These are phyloP conservation scores for Pseudophaeomoniella oleicola DNA, from an alignment of 2,329 filamentous ascomycete species.

Conservation along the genomic window DNA sequence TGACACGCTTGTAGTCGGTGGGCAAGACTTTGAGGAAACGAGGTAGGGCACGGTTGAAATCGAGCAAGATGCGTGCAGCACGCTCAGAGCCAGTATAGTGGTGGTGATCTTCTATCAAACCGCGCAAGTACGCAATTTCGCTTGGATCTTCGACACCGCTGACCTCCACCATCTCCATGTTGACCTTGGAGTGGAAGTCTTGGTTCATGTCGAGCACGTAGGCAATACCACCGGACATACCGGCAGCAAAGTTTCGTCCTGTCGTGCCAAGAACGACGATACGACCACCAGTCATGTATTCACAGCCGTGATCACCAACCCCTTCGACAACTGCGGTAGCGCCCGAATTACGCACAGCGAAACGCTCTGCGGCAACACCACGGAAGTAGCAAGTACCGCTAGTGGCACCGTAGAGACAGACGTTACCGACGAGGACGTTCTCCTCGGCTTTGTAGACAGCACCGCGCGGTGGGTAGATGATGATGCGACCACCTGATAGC, in stretches of 20 bases:
- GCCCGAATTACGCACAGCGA: conserved; percentile 91
- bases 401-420: conserved; percentile 89
- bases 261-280: conserved; percentile 75
- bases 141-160: conserved; percentile 67
- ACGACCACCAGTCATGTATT: conserved; percentile 98
- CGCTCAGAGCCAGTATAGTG: conserved; percentile 96
- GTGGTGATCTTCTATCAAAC: conserved; percentile 90
- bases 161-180: conserved; percentile 93
- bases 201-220: conserved; percentile 82
- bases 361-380: conserved; percentile 88
- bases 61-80: conserved; percentile 80
- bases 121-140: conserved; percentile 81
- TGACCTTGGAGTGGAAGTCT: conserved; percentile 87
- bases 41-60: conserved; percentile 81
- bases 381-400: conserved; percentile 90
- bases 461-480: conserved; percentile 80
- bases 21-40: conserved; percentile 90
- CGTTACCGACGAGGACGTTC: conserved; percentile 86
- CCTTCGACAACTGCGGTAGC: conserved; percentile 93
- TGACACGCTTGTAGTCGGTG: conserved; percentile 88
- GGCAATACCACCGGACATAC: conserved; percentile 96
- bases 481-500: conserved; percentile 79
- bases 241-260: conserved; percentile 91
- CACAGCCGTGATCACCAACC: conserved; percentile 88
- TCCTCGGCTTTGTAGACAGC: conserved; percentile 93